phyloP scores from a whole-genome alignment of 495 filamentous ascomycete genomes.

The Tetracladium marchalianum region DNA sequence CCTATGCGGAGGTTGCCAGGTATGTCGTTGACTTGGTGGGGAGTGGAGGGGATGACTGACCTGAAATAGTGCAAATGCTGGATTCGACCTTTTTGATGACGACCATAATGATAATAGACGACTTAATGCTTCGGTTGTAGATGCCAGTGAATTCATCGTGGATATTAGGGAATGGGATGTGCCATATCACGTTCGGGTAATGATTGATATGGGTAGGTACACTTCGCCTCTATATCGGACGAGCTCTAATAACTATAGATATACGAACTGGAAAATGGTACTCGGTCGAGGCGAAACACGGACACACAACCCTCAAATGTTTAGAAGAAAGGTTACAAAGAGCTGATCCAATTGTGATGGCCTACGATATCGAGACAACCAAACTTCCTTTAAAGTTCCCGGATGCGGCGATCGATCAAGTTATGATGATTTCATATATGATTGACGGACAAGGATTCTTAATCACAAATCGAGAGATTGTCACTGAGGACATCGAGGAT shows the following conservation, averaged over 20 bases:
- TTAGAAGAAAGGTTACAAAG: conserved; percentile 81
- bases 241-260: conserved; percentile 38
- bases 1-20: conserved; percentile 93
- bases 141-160: conserved; percentile 95
- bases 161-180: conserved; percentile 99
- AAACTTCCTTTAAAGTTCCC: conserved; percentile 97
- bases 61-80: conserved; percentile 58
- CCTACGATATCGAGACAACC: conserved; percentile 96
- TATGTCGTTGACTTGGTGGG: conserved; percentile 30
- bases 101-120: conserved; percentile 76
- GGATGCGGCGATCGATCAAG: conserved; percentile 88
- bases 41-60: conserved; percentile 18
- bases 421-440: conserved; percentile 99
- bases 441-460: conserved; percentile 97
- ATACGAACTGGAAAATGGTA: conserved; percentile 98
- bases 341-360: conserved; percentile 92
- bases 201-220: conserved; percentile 77
- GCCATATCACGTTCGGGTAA: conserved; percentile 96
- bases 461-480: conserved; percentile 96
- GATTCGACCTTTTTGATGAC: conserved; percentile 95
- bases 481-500: conserved; percentile 94
- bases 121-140: conserved; percentile 63
- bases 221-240: not conserved
- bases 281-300: conserved; percentile 88
- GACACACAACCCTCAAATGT: conserved; percentile 66